phyloP scores from a whole-genome alignment of 2,329 filamentous ascomycete species.

The Verruconis gallopava region DNA sequence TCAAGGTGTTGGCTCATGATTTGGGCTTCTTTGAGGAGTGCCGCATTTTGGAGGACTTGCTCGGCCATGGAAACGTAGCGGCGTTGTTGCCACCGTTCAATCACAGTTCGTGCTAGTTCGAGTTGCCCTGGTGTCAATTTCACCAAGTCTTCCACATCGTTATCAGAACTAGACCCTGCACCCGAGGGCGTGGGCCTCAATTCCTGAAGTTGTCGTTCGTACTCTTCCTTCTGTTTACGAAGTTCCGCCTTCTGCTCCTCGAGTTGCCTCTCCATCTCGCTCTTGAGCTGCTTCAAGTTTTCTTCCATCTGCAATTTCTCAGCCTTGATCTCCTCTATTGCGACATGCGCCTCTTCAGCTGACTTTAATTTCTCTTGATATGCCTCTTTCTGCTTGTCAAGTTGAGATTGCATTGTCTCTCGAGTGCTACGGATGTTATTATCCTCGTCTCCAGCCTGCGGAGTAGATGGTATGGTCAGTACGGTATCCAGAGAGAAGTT shows the following conservation, averaged over 20 bases:
- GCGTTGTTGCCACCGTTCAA: slow-evolving; percentile 66
- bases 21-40: slow-evolving; percentile 85
- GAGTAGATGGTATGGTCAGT: slow-evolving; percentile 88
- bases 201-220: slow-evolving; percentile 71
- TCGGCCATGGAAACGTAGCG: slow-evolving; percentile 93
- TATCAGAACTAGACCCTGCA: slow-evolving; percentile 22
- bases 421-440: slow-evolving; percentile 60
- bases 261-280: slow-evolving; percentile 79
- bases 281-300: slow-evolving; percentile 61
- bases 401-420: slow-evolving; percentile 70
- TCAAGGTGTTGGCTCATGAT: slow-evolving; percentile 96
- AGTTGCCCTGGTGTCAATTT: slow-evolving; percentile 61
- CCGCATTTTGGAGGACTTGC: slow-evolving; percentile 74
- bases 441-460: slow-evolving; percentile 65
- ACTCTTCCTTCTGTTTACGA: slow-evolving; percentile 68
- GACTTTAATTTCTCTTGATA: slow-evolving; percentile 65
- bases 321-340: slow-evolving; percentile 69
- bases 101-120: slow-evolving; percentile 50
- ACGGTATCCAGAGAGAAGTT: slow-evolving; percentile 93
- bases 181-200: slow-evolving; percentile 39
- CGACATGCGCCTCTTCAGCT: slow-evolving; percentile 60
- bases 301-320: slow-evolving; percentile 82
- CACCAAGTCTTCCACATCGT: slow-evolving; percentile 30
- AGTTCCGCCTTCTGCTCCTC: slow-evolving; percentile 62
- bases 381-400: slow-evolving; percentile 75